Base-by-base conservation (phyloP, 768 basidiomycete genomes). In the Boletus rubroflammeus region DNA sequence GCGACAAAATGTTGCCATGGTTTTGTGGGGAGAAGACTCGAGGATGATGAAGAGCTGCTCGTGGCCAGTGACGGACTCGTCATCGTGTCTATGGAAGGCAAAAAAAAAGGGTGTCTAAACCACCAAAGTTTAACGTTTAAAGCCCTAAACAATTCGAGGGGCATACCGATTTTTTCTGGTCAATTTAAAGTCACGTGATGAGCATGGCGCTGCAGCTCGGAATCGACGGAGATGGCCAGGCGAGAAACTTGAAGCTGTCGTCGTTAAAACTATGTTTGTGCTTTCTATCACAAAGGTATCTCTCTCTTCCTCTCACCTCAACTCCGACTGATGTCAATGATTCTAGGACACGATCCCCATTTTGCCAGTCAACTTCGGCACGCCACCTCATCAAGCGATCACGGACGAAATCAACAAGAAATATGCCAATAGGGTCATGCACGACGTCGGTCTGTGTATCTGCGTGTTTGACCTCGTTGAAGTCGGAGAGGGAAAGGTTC, bases 361-460 rank as follows among this genome's bases (percentile, higher is more conserved):
- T n/a, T 84, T 88, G 47, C 92, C 96, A 8, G 78, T 82, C n/a
- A 83, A 92, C 61, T 98, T 97, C 64, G 86, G 83, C 7, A 75
- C 84, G 1, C 85, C 89, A 1, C 79, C 84, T 38, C 86, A 89
- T 44, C 83, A 88, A 44, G 91, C 93, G 0, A 80, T 98, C 61
- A 86, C 81, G 26, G 81, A 86, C 55, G 90, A 93, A 64, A 77
- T 98, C 59, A 95, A 98, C 77, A 90, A 90, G 69, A 97, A 97
- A 72, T 98, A 96, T 60, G 90, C 96, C 5, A 98, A 98, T 68
- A 82, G 88, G 50, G 83, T 95, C 43, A 73, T 98, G 17, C 90
- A 94, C 63, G 88, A 93, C 52, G 86, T 96, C 53, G 96, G 96
- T 1, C 81, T 99, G 23, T 95, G 92, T 59, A 81, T 98, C 49